These are phyloP conservation scores for Didymellaceae sp. DNA, from an alignment of 2,329 filamentous ascomycete genomes.

Conservation along the genomic window DNA sequence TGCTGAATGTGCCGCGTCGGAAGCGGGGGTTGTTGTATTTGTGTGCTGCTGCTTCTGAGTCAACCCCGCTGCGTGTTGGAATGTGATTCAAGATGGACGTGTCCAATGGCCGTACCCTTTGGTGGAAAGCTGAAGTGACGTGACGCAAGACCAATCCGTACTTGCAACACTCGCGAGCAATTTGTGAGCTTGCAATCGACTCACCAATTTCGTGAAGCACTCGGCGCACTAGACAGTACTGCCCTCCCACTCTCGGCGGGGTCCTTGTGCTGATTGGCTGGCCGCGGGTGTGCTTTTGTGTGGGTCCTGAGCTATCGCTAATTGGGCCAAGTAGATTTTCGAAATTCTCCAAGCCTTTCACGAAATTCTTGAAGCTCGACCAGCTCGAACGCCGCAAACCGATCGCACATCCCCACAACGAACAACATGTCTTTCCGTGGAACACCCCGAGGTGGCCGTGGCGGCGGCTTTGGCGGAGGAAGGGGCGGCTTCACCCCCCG, in stretches of 20 bases:
- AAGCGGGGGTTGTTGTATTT: conserved; percentile 27
- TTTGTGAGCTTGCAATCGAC: conserved; percentile 18
- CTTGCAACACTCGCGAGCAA: conserved; percentile 8
- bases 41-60: conserved; percentile 33
- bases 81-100: conserved; percentile 11
- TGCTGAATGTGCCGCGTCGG: conserved; percentile 29
- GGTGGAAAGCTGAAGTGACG: conserved; percentile 13
- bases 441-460: conserved; percentile 47
- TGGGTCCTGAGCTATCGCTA: conserved; percentile 32
- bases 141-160: conserved; percentile 6
- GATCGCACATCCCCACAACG: conserved; percentile 33
- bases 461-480: conserved; percentile 57
- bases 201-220: conserved; percentile 35
- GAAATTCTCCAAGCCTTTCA: too few relatives aligned
- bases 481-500: conserved; percentile 59
- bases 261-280: background rate
- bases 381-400: conserved; percentile 36
- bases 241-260: background rate
- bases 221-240: conserved; percentile 34
- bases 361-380: conserved; percentile 23
- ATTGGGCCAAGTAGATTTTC: too few relatives aligned
- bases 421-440: conserved; percentile 68
- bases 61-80: conserved; percentile 24
- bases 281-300: too few relatives aligned
- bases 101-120: conserved; percentile 12